Evolutionary conservation across 345 rosid genomes (phyloP), one percentile per base, ranked within the genome.

Genomic region (Lenwebbia sp.): DNA sequence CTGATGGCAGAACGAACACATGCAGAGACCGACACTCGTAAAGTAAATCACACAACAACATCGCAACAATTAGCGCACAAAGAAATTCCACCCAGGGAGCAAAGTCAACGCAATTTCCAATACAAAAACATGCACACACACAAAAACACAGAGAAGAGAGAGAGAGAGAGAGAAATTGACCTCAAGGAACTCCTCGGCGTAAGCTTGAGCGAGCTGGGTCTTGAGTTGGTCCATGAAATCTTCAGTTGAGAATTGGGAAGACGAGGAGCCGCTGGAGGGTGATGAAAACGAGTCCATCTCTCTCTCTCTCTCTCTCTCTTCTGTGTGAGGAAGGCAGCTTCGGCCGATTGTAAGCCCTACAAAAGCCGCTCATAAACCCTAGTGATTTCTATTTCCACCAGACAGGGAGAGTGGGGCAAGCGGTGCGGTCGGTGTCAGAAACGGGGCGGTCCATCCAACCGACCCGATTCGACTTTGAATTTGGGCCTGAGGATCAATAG

Each of bases 141-240:
- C 56, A 23, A 1, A 70, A 3, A 0, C 47, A 70, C 10, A 33
- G 23, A 22, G 3, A 53, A 19, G 1, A 17, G 23, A 19, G 25
- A 21, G 56, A 21, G 25, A 54, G 56, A 54, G 23, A 7, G 25
- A 54, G 56, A 30, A 44, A 52, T 41, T 49, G 62, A 94, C 98
- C 98, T 95, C 95, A 49, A 97, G 86, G 83, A 96, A 91, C 90
- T 97, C 95, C 86, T 96, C 94, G 10, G 96, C 96, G 70, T 94
- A 94, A 85, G 96, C 99, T 85, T 95, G 95, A 11, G 94, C 96
- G 70, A 97, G 94, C 88, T 95, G 96, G 23, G 82, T 8, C 89
- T 95, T 93, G 82, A 97, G 82, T 86, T 94, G 95, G 83, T 95
- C 94, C 98, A 92, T 94, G 84, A 95, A 52, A 5, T 93, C 94